Evolutionary conservation across 306 rosid species (phyloP), one percentile per base, ranked within the genome.

Genomic region (Acacia crassicarpa): DNA sequence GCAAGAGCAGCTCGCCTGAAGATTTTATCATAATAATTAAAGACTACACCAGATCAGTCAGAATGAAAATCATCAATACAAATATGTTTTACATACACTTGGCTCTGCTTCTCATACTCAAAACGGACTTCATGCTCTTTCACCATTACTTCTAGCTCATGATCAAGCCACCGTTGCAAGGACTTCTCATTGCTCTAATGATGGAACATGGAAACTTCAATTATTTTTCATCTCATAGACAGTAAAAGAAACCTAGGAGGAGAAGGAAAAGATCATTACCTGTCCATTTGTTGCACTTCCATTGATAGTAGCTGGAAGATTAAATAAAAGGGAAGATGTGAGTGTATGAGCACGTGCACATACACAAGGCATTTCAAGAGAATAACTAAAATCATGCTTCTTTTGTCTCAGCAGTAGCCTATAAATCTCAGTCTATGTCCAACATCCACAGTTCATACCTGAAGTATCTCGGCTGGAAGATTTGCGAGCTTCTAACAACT

Each of bases 101-200:
- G 95, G 85, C 99, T 96, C 83, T 96, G 99, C 88, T 88, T 96
- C 84, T 94, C 99, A 84, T 96, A 96, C 87, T 96, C 99, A 85
- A 84, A 89, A 81, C 99, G 99, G 72, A 96, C 99, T 96, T 96
- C 99, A 73, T 94, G 97, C 84, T 94, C 98, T 81, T 96, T 91
- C 84, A 96, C 97, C 97, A 92, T 90, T 88, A 96, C 97, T 92
- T 96, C 99, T 72, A 96, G 89, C 83, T 96, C 99, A 14, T 96
- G 94, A 88, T 96, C 99, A 84, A 96, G 97, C 99, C 98, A 96
- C 69, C 95, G 90, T 81, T 92, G 98, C 74, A 94, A 86, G 86
- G 95, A 91, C 86, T 96, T 96, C 89, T 96, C 99, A 68, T 96
- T 90, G 92, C 84, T 87, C 99, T 96, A 72, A 70, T 83, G 76